Conservation (phyloP, 768 basidiomycete genomes). For the Grammothele lineata region DNA sequence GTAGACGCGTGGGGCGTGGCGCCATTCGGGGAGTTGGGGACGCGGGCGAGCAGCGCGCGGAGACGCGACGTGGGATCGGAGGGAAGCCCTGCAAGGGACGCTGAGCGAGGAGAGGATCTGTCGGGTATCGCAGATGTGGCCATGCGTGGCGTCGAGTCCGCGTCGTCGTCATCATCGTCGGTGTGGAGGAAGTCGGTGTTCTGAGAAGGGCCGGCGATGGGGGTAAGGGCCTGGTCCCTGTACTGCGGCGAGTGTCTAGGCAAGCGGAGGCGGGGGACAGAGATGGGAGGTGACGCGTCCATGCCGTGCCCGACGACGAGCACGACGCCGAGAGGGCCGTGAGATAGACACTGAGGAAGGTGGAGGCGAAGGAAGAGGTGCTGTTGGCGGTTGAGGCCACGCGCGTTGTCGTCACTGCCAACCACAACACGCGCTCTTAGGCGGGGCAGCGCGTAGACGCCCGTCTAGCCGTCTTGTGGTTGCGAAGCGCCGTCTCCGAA, state of each 20-base stretch:
- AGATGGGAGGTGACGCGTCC: constrained; percentile 17
- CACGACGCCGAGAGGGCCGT: constrained; percentile 4
- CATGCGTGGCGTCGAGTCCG: constrained; percentile 36
- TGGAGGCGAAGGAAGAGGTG: background rate
- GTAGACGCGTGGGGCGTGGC: constrained; percentile 28
- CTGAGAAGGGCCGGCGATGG: constrained; percentile 30
- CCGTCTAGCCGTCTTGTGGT: background rate
- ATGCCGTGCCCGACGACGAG: constrained; percentile 15
- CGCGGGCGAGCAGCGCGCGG: constrained; percentile 54
- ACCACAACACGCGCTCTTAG: too few relatives aligned
- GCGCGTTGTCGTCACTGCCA: background rate
- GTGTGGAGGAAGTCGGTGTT: constrained; percentile 25
- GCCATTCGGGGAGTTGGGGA: constrained; percentile 37
- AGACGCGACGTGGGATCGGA: constrained; percentile 54
- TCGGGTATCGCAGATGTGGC: constrained; percentile 19
- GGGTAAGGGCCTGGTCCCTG: constrained; percentile 13
- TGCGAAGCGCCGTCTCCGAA: too few relatives aligned
- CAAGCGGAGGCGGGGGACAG: constrained; percentile 22
- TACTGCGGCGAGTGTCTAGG: constrained; percentile 17
- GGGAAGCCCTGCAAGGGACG: constrained; percentile 13
- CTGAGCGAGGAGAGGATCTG: constrained; percentile 4
- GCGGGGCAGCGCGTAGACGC: background rate
- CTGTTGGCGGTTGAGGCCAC: background rate
- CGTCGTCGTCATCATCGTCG: constrained; percentile 33
- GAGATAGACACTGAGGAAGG: constrained; percentile 2